phyloP scores from a whole-genome alignment of 2,329 filamentous ascomycete genomes.

The Penicillium decumbens region DNA sequence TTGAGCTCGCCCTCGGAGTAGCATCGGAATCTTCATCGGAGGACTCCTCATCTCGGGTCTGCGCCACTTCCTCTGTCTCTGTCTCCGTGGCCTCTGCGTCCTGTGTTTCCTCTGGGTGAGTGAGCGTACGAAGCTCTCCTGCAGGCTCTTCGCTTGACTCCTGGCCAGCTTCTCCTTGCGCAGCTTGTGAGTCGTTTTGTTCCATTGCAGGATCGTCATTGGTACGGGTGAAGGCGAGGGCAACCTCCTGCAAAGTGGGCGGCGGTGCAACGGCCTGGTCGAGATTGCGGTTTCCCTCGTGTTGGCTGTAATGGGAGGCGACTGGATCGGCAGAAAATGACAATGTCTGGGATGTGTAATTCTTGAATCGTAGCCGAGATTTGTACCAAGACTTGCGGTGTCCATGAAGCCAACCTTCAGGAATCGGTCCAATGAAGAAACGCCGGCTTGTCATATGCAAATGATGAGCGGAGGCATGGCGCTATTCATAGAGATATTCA shows the following conservation, averaged over 20 bases:
- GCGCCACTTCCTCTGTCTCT: background rate
- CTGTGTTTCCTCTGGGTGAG: slow-evolving; percentile 20
- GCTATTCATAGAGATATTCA: slow-evolving; percentile 31
- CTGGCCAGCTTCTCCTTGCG: slow-evolving; percentile 6
- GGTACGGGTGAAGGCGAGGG: slow-evolving; percentile 18
- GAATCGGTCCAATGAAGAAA: slow-evolving; percentile 63
- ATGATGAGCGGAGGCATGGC: slow-evolving; percentile 59
- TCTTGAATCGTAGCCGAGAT: slow-evolving; percentile 39
- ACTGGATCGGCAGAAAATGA: slow-evolving; percentile 51
- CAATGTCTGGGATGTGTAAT: slow-evolving; percentile 46
- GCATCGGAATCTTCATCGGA: slow-evolving; percentile 11
- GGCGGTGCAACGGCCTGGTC: slow-evolving; percentile 21
- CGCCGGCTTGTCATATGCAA: slow-evolving; percentile 58
- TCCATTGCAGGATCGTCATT: slow-evolving; percentile 4
- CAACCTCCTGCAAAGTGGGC: slow-evolving; percentile 13
- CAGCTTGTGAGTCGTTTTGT: slow-evolving; percentile 13
- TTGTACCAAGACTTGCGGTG: slow-evolving; percentile 62
- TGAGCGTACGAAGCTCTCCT: slow-evolving; percentile 23
- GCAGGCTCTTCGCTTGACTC: slow-evolving; percentile 5
- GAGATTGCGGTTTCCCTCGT: slow-evolving; percentile 18
- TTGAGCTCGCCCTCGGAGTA: slow-evolving; percentile 14
- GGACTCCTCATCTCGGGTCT: background rate
- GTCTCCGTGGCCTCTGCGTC: slow-evolving; percentile 1
- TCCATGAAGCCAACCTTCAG: slow-evolving; percentile 60
- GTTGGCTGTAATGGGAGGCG: slow-evolving; percentile 40